Evolutionary conservation across 495 filamentous ascomycete species (phyloP).

Genomic region (Aspergillus cavernicola): DNA sequence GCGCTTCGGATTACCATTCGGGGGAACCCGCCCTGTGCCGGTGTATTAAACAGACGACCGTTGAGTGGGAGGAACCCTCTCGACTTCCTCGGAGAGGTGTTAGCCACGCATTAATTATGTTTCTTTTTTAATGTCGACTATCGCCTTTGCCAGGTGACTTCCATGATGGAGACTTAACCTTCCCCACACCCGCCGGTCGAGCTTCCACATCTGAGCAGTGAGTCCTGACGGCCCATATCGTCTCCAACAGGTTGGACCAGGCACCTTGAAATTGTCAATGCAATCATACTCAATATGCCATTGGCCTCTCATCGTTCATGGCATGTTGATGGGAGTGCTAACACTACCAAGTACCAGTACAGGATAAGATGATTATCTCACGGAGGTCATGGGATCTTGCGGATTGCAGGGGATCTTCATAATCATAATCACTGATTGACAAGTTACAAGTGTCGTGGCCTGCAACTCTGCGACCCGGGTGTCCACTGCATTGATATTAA

Average conservation of each 20-base stretch:
- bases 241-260: too few species aligned
- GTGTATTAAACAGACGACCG: not conserved
- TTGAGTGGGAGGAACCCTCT: not conserved
- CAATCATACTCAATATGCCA: too few species aligned
- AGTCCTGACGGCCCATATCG: not conserved
- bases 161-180: too few species aligned
- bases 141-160: too few species aligned
- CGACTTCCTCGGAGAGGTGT: not conserved
- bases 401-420: not conserved
- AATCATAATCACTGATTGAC: not conserved
- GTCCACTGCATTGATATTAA: not conserved
- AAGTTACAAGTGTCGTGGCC: not conserved
- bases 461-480: not conserved
- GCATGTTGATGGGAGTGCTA: not conserved
- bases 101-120: too few species aligned
- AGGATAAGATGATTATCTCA: not conserved
- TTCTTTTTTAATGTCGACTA: too few species aligned
- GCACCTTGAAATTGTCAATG: too few species aligned
- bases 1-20: constrained; percentile 37
- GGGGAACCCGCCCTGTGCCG: constrained; percentile 25
- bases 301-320: not conserved
- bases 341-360: too few species aligned
- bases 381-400: not conserved
- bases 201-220: too few species aligned
- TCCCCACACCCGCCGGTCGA: not conserved